Percentiles rank a stretch among this genome's conserved stretches.
Evolutionary conservation across 1,284 basidiomycete genomes (phyloP).

Genomic region (Fomes fomentarius): DNA sequence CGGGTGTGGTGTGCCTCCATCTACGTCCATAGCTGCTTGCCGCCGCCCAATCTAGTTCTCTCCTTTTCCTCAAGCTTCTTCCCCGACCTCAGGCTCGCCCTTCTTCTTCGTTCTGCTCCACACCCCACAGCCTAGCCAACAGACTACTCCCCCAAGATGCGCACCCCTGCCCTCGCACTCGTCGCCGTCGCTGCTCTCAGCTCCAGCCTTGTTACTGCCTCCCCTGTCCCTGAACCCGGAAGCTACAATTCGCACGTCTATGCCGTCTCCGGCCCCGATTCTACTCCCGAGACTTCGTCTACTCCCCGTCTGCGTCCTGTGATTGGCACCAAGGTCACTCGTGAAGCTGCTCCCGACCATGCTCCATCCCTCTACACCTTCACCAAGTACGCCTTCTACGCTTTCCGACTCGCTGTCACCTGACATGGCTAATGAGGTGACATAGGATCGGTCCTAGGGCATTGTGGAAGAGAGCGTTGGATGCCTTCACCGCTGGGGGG

Average conservation of each 20-base stretch:
- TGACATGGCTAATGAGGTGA: neutral
- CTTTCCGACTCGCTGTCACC: no score
- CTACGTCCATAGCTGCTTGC: neutral
- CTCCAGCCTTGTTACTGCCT: constrained; percentile 23
- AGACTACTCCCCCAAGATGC: constrained; percentile 27
- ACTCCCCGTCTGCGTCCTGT: constrained; percentile 6
- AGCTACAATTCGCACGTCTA: constrained; percentile 18
- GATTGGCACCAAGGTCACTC: constrained; percentile 16
- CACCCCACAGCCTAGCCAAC: constrained; percentile 3
- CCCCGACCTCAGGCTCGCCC: constrained; percentile 4
- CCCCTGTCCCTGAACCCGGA: constrained; percentile 20
- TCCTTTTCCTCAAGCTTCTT: constrained; percentile 3
- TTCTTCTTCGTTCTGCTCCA: constrained; percentile 5
- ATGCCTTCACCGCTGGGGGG: constrained; percentile 25
- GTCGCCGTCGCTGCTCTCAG: constrained; percentile 29
- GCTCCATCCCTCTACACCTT: constrained; percentile 5
- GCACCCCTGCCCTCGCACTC: constrained; percentile 30
- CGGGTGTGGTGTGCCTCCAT: neutral
- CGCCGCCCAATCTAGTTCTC: constrained; percentile 1
- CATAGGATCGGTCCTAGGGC: constrained; percentile 16
- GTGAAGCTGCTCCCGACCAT: constrained; percentile 11
- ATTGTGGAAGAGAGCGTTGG: constrained; percentile 19
- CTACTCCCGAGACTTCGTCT: neutral
- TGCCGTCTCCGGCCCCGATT: constrained; percentile 9
- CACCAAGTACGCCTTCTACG: constrained; percentile 7